These are phyloP conservation scores for Lecanicillium sp. DNA, from an alignment of 2,329 filamentous ascomycete species.

Conservation along the genomic window DNA sequence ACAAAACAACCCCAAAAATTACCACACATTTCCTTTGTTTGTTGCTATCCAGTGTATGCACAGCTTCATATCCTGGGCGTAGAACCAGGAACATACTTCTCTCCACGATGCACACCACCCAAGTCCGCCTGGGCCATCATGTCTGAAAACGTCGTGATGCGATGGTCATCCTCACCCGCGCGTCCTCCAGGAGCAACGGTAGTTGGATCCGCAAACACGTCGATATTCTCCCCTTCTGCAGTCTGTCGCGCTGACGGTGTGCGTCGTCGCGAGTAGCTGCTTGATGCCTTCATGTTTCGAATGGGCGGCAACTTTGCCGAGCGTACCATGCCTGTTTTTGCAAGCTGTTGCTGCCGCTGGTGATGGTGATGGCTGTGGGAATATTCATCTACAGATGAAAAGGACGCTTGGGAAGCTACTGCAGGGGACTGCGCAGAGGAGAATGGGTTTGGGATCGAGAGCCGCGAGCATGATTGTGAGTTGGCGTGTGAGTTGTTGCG, in stretches of 20 bases:
- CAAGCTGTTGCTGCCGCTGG: not conserved
- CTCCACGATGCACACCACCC: conserved; percentile 30
- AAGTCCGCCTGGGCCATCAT: conserved; percentile 42
- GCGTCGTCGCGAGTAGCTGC: conserved; percentile 6
- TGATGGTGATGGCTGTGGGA: too few species aligned
- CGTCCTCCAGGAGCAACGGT: not conserved
- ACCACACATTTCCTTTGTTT: too few species aligned
- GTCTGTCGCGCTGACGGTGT: conserved; percentile 1
- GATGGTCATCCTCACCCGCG: conserved; percentile 14
- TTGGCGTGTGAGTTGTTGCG: not conserved
- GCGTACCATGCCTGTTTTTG: conserved; percentile 7
- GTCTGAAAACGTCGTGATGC: conserved; percentile 42
- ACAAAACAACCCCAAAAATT: too few species aligned
- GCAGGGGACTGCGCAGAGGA: conserved; percentile 15
- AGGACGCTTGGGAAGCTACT: conserved; percentile 1
- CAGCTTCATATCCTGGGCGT: conserved; percentile 21
- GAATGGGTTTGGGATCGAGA: conserved; percentile 28
- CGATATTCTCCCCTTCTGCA: conserved; percentile 1
- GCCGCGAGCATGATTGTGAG: conserved; percentile 13
- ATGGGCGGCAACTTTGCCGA: conserved; percentile 8
- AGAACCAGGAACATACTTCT: conserved; percentile 32
- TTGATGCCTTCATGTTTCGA: conserved; percentile 7
- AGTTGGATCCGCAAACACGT: conserved; percentile 3
- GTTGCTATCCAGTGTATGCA: too few species aligned
- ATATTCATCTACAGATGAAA: not conserved